Evolutionary conservation across 108 stramenopile genomes (phyloP).

Genomic region (Fragilaria radians): DNA sequence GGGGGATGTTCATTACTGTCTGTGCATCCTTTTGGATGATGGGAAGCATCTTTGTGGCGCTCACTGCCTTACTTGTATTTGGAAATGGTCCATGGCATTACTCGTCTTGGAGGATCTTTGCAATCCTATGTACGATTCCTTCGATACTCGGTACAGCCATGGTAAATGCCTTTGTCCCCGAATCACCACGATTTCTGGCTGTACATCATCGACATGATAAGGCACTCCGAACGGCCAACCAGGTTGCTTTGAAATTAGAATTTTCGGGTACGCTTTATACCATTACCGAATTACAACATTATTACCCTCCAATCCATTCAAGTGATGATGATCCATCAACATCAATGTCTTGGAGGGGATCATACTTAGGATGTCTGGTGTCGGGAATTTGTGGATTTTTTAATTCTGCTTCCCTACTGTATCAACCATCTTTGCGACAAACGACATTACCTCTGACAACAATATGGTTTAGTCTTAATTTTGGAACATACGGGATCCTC

Average conservation of each 20-base stretch:
- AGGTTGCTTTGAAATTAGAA: slow-evolving; percentile 33
- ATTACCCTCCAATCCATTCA: slow-evolving; percentile 11
- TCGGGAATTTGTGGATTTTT: slow-evolving; percentile 16
- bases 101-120: slow-evolving; percentile 71
- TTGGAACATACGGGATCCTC: slow-evolving; percentile 66
- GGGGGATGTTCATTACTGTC: slow-evolving; percentile 61
- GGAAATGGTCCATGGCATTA: slow-evolving; percentile 11
- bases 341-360: not conserved
- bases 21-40: slow-evolving; percentile 87
- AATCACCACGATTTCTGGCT: slow-evolving; percentile 68
- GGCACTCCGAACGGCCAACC: slow-evolving; percentile 41
- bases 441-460: slow-evolving; percentile 60
- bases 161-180: slow-evolving; percentile 53
- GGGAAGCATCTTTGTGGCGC: slow-evolving; percentile 69
- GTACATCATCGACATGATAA: slow-evolving; percentile 29
- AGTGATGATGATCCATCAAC: not conserved
- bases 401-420: slow-evolving; percentile 29
- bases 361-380: not conserved
- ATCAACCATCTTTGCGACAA: slow-evolving; percentile 27
- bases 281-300: slow-evolving; percentile 27
- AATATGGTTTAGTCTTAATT: slow-evolving; percentile 69
- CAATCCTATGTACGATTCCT: slow-evolving; percentile 56
- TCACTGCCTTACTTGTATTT: slow-evolving; percentile 52
- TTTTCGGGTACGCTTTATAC: slow-evolving; percentile 16
- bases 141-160: slow-evolving; percentile 48